Conservation (phyloP, 1,139 yeast species). For the Suhomyces chickasaworum region DNA sequence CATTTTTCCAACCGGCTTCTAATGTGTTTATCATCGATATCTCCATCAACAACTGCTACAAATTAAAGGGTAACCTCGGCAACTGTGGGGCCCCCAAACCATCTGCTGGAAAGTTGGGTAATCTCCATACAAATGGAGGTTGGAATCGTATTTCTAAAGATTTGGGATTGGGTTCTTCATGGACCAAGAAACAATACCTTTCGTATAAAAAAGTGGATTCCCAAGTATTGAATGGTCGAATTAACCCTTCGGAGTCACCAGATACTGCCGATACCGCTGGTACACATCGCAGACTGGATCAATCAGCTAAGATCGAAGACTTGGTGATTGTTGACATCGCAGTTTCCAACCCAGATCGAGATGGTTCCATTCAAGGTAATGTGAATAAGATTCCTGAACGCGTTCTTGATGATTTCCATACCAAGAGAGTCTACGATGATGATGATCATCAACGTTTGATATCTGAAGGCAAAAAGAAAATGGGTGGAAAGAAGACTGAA, state of each 20-base stretch:
- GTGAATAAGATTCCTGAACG: conserved; percentile 32
- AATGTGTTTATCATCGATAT: conserved; percentile 42
- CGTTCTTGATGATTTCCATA: conserved; percentile 33
- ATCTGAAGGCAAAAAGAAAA: conserved; percentile 15
- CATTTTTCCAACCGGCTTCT: conserved; percentile 44
- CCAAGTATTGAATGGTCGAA: conserved; percentile 21
- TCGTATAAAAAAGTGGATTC: conserved; percentile 35
- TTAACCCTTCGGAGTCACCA: conserved; percentile 4
- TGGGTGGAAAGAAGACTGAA: conserved; percentile 17
- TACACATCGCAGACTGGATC: conserved; percentile 4
- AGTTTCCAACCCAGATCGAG: conserved; percentile 29
- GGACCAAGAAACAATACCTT: conserved; percentile 35
- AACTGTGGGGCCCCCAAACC: conserved; percentile 38
- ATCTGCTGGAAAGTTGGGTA: conserved; percentile 33
- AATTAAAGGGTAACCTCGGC: conserved; percentile 25
- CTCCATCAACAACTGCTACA: conserved; percentile 34
- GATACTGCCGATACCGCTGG: conserved; percentile 9
- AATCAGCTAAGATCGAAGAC: conserved; percentile 1
- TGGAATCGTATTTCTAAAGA: conserved; percentile 46
- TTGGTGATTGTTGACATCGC: conserved; percentile 44
- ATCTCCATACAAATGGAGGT: conserved; percentile 31
- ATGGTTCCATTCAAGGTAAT: conserved; percentile 37
- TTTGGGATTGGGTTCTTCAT: conserved; percentile 36
- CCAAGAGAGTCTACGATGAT: conserved; percentile 30
- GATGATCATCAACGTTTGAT: conserved; percentile 26